Base-by-base conservation (phyloP, 2,329 filamentous ascomycete species). In the Xylaria sp. region DNA sequence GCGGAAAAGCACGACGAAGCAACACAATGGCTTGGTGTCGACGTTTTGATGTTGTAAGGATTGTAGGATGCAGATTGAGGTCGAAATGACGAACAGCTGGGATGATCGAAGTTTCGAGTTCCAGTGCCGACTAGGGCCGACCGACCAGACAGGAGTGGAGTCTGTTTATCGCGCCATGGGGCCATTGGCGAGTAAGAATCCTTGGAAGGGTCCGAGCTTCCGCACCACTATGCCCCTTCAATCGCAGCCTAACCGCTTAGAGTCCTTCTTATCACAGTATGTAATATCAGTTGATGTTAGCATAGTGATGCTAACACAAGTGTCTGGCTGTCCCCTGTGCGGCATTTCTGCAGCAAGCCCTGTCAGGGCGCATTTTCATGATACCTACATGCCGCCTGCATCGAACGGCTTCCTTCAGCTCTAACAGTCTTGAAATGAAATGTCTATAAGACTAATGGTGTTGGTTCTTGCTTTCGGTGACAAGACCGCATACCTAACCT, bases 161-260 rank as follows among this genome's bases (percentile, higher is more conserved):
- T 32, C 14, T 65, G 11, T 63, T 55, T 68, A 65, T 68, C 62
- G 61, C 65, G 57, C 65, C 57, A 68, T 65, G 45, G 30, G 34
- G 30, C 63, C 67, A 66, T 69, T 66, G 67, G 55, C 67, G 67
- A 69, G 67, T 69, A 69, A 69, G 67, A 69, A 66, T 60, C 63
- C 42, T 30, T 17, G 58, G 39, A 66, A 58, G 54, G 39, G 58
- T 36, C 67, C 67, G 55, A 65, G 66, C 66, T 61, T 65, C 62
- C 62, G 51, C 19, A 50, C 42, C 51, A n/a, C 55, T 55, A 61
- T 57, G 32, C 50, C 19, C 24, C 36, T 68, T 65, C 47, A 61
- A 57, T 58, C 21, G 2, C 24, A 11, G 24, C 21, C 65, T 60
- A 64, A n/a, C 39, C 32, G 21, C 30, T 56, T 47, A 19, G 30